A percentile compares a stretch with the other conserved stretches of the same genome.
phyloP scores from a whole-genome alignment of 2,329 filamentous ascomycete genomes.

The Pseudogymnoascus sp. region DNA sequence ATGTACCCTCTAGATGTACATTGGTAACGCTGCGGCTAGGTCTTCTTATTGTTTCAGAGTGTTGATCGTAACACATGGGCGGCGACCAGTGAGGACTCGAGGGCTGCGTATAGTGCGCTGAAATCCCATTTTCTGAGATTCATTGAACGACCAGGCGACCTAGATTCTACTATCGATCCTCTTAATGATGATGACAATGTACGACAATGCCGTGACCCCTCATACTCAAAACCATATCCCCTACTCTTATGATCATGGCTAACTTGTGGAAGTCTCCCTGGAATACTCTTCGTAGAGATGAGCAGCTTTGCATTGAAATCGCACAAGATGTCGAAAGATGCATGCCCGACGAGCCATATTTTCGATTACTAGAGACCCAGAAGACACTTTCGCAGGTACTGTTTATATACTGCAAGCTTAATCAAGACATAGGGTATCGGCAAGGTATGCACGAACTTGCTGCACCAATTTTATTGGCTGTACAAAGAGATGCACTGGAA shows the following conservation, averaged over 20 bases:
- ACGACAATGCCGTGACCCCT: slow-evolving; percentile 21
- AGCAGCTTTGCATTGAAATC: slow-evolving; percentile 77
- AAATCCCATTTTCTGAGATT: slow-evolving; percentile 69
- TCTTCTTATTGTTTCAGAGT: slow-evolving; percentile 70
- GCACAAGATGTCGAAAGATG: slow-evolving; percentile 86
- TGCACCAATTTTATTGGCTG: slow-evolving; percentile 76
- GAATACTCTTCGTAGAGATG: slow-evolving; percentile 78
- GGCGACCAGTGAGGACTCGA: slow-evolving; percentile 55
- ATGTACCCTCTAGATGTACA: background rate
- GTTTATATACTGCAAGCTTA: slow-evolving; percentile 90
- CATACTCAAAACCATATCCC: background rate
- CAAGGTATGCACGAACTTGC: slow-evolving; percentile 98
- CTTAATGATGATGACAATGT: slow-evolving; percentile 68
- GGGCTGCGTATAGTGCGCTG: slow-evolving; percentile 64
- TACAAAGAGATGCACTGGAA: slow-evolving; percentile 73
- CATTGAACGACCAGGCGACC: slow-evolving; percentile 74
- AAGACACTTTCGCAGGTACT: slow-evolving; percentile 76
- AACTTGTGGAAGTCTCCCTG: slow-evolving; percentile 68
- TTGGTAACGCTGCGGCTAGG: slow-evolving; percentile 37
- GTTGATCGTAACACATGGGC: slow-evolving; percentile 60
- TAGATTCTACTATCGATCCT: slow-evolving; percentile 69
- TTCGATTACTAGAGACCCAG: slow-evolving; percentile 71
- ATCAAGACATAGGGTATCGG: slow-evolving; percentile 79
- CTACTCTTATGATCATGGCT: slow-evolving; percentile 28
- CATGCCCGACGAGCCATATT: slow-evolving; percentile 84